These are phyloP conservation scores for Fraxinus greggii DNA, from an alignment of 305 asterid species.

Conservation along the genomic window DNA sequence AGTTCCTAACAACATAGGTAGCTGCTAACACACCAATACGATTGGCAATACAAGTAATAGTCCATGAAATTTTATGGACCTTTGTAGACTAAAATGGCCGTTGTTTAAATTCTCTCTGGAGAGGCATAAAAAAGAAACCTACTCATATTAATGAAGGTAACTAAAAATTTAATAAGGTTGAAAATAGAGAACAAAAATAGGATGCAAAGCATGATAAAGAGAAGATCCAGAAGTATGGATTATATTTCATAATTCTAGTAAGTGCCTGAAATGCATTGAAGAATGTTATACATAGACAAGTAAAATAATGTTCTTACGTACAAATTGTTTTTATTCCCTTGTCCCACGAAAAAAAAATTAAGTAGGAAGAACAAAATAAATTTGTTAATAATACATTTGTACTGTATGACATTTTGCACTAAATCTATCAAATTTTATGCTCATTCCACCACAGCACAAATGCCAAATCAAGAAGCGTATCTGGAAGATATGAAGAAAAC, in stretches of 20 bases:
- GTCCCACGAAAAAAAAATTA: neutral
- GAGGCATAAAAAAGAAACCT: neutral
- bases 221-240: neutral
- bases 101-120: neutral
- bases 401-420: too few relatives aligned
- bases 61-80: neutral
- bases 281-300: neutral
- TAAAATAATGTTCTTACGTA: neutral
- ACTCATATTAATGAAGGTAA: neutral
- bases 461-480: conserved; percentile 11
- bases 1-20: neutral
- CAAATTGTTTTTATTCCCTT: neutral
- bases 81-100: neutral
- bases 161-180: too few relatives aligned
- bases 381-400: neutral
- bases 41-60: neutral
- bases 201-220: too few relatives aligned
- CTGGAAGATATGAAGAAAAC: neutral
- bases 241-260: neutral
- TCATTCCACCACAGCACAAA: neutral
- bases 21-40: neutral
- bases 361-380: too few relatives aligned
- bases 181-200: too few relatives aligned
- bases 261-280: neutral
- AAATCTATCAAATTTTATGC: neutral